A percentile compares a stretch with the other conserved stretches of the same genome.
Conservation (phyloP, 192 early-diverging fungal genomes). For the Entophlyctis helioformis region DNA sequence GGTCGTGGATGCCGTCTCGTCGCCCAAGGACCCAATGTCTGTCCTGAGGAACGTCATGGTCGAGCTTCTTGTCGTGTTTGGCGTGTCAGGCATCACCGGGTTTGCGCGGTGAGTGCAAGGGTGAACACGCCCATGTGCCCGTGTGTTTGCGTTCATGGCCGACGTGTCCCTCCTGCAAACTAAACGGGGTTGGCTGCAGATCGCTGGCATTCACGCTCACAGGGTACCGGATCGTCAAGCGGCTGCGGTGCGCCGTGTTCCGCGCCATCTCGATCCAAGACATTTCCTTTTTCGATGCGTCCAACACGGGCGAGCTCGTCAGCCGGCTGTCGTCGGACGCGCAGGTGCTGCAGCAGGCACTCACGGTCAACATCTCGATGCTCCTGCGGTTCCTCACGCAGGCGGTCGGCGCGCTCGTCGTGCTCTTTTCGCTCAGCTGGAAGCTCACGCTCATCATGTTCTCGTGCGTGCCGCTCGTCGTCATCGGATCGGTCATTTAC, state of each 20-base stretch:
- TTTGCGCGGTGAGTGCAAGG: neutral
- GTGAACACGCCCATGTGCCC: too few species aligned
- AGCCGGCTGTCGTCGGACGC: neutral
- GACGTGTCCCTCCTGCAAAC: too few species aligned
- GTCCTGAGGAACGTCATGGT: neutral
- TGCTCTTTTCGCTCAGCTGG: neutral
- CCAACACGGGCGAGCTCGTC: neutral
- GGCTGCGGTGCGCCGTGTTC: neutral
- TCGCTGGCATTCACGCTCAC: slow-evolving; percentile 2
- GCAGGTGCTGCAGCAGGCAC: neutral
- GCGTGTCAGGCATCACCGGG: neutral
- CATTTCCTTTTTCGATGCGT: neutral
- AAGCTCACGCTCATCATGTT: slow-evolving; percentile 3
- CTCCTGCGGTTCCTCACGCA: neutral
- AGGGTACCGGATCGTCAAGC: slow-evolving; percentile 1
- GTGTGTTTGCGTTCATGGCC: too few species aligned
- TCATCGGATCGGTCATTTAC: neutral
- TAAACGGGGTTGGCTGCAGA: too few species aligned
- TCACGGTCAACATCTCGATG: slow-evolving; percentile 3
- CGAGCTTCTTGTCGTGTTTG: neutral
- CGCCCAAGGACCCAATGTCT: too few species aligned
- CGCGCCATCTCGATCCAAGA: neutral
- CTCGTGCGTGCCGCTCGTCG: slow-evolving; percentile 1
- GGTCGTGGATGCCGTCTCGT: neutral
- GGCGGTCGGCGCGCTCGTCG: neutral